Conservation (phyloP, 208 protist genomes). For the Trypanosomatidae sp. region DNA sequence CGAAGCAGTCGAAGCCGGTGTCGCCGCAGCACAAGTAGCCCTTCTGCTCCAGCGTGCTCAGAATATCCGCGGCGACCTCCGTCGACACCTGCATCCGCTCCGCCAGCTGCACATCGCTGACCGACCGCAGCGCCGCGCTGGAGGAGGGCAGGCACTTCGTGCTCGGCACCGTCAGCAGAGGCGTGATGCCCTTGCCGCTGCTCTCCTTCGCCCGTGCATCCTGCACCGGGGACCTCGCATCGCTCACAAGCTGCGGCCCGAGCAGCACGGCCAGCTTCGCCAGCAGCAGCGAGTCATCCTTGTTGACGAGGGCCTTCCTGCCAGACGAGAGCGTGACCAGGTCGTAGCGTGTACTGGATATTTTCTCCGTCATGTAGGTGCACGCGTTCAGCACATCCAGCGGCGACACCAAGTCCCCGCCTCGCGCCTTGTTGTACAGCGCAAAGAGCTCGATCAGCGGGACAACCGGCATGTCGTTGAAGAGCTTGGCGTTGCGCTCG, state of each 20-base stretch:
- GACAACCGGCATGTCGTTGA: constrained; percentile 73
- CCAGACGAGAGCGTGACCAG: constrained; percentile 71
- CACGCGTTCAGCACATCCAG: constrained; percentile 75
- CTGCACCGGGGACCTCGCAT: constrained; percentile 11
- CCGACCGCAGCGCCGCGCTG: constrained; percentile 29
- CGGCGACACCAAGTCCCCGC: constrained; percentile 74
- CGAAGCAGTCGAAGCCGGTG: constrained; percentile 59
- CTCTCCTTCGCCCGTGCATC: constrained; percentile 4
- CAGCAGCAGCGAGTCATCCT: constrained; percentile 58
- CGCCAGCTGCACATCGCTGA: constrained; percentile 68
- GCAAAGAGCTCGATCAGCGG: constrained; percentile 85
- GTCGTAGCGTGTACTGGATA: constrained; percentile 38
- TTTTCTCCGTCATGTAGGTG: constrained; percentile 36
- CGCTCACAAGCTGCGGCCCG: constrained; percentile 50
- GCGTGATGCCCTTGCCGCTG: not conserved
- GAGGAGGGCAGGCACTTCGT: constrained; percentile 35
- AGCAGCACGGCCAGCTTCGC: constrained; percentile 44
- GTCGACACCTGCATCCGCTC: constrained; percentile 44
- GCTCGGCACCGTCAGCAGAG: constrained; percentile 26
- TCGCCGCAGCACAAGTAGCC: constrained; percentile 73
- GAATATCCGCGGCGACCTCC: constrained; percentile 58
- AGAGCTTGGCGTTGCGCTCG: constrained; percentile 62
- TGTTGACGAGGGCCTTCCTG: constrained; percentile 58
- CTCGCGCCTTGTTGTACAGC: constrained; percentile 84
- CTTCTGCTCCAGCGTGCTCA: constrained; percentile 41